Evolutionary conservation across 106 monocot species (phyloP).

Genomic region (Dioscorea dumetorum): DNA sequence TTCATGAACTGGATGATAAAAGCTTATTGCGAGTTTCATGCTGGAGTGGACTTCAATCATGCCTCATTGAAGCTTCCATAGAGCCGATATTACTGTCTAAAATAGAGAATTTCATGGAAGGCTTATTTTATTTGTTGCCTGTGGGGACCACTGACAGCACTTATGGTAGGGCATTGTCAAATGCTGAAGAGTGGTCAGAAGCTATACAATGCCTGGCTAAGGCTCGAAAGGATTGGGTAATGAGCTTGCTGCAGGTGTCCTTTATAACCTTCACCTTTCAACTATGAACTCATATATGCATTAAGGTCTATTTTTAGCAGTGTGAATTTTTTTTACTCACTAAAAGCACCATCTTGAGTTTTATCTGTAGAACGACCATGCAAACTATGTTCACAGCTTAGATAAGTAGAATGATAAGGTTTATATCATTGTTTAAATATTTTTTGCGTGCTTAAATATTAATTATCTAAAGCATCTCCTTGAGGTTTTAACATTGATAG

Average conservation of each 20-base stretch:
- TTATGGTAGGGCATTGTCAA: slow-evolving; percentile 7
- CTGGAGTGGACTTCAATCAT: slow-evolving; percentile 70
- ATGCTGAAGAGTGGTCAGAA: slow-evolving; percentile 47
- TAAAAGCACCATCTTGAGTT: too few species aligned
- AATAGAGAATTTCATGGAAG: slow-evolving; percentile 60
- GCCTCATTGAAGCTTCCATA: slow-evolving; percentile 32
- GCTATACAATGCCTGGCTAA: slow-evolving; percentile 53
- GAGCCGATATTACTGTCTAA: slow-evolving; percentile 9
- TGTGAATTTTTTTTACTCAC: background rate
- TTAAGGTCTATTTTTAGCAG: too few species aligned
- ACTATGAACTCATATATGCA: background rate
- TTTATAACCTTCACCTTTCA: background rate
- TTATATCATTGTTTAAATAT: too few species aligned
- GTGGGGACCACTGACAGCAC: slow-evolving; percentile 13
- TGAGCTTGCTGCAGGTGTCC: slow-evolving; percentile 50
- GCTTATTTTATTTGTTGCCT: slow-evolving; percentile 49
- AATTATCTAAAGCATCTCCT: too few species aligned
- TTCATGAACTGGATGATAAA: slow-evolving; percentile 33
- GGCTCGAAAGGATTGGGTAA: slow-evolving; percentile 56
- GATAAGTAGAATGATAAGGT: too few species aligned
- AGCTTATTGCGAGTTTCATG: slow-evolving; percentile 54
- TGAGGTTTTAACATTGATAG: too few species aligned
- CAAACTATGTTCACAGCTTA: too few species aligned
- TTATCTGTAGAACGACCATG: too few species aligned
- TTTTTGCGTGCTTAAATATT: too few species aligned